Evolutionary conservation across 768 basidiomycete genomes (phyloP).

Genomic region (Lactarius trivialis): DNA sequence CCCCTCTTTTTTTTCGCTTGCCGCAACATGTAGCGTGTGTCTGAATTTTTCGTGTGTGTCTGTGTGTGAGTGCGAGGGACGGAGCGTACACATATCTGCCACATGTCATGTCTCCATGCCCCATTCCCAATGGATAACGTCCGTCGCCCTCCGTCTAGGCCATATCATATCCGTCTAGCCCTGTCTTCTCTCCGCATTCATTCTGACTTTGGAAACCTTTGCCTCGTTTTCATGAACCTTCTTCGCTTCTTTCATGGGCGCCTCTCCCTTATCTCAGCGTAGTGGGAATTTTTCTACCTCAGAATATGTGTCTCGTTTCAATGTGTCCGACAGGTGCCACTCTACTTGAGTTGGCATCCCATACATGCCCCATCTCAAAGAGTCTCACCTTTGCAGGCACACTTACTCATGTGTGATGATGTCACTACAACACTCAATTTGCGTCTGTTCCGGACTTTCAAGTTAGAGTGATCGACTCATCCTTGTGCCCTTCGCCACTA

Average conservation of each 20-base stretch:
- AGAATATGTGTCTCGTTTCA: conserved; percentile 16
- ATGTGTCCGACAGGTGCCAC: conserved; percentile 17
- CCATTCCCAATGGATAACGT: conserved; percentile 3
- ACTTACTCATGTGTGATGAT: conserved; percentile 16
- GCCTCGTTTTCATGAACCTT: conserved; percentile 16
- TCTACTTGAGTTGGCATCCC: background rate
- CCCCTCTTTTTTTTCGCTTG: background rate
- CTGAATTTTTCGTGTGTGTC: background rate
- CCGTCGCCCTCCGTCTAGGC: background rate
- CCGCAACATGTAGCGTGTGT: conserved; percentile 3
- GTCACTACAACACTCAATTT: conserved; percentile 15
- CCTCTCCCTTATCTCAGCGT: conserved; percentile 15
- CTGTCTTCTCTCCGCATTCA: background rate
- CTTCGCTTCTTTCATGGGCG: conserved; percentile 16
- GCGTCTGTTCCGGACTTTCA: conserved; percentile 7
- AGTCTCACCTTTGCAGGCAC: conserved; percentile 1
- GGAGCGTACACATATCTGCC: conserved; percentile 5
- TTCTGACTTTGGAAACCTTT: conserved; percentile 9
- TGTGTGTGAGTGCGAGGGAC: background rate
- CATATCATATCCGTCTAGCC: conserved; percentile 13
- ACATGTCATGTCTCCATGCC: conserved; percentile 2
- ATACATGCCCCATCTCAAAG: conserved; percentile 4
- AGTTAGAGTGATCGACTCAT: conserved; percentile 2
- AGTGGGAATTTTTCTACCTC: conserved; percentile 21
- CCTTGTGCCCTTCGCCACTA: background rate